phyloP scores from a whole-genome alignment of 2,329 filamentous ascomycete genomes.

The Tolypocladium pustulatum region DNA sequence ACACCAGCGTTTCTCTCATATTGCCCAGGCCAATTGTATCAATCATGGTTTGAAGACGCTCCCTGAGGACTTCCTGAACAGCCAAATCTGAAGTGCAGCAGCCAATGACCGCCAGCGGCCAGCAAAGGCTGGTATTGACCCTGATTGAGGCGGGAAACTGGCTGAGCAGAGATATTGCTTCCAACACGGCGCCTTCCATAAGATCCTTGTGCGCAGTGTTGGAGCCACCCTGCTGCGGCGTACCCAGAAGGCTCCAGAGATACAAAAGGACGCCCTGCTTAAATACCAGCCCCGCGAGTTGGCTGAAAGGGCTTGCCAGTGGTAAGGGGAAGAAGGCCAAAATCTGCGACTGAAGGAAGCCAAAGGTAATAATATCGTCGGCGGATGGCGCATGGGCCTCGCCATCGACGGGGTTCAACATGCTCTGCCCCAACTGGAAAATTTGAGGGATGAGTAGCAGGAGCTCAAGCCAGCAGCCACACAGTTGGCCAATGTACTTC shows the following conservation, averaged over 20 bases:
- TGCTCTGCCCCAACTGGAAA: conserved; percentile 30
- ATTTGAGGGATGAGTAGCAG: conserved; percentile 26
- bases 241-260: conserved; percentile 24
- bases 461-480: conserved; percentile 28
- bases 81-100: conserved; percentile 22
- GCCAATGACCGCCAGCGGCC: conserved; percentile 27
- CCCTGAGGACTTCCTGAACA: conserved; percentile 24
- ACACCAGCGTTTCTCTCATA: conserved; percentile 29
- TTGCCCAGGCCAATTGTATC: conserved; percentile 31
- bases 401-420: conserved; percentile 19
- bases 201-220: conserved; percentile 12
- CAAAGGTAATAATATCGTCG: conserved; percentile 32
- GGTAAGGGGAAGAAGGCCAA: conserved; percentile 26
- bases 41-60: conserved; percentile 22
- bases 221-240: conserved; percentile 11
- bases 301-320: conserved; percentile 23
- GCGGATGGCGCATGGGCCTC: conserved; percentile 17
- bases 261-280: conserved; percentile 34
- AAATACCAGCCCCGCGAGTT: conserved; percentile 30
- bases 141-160: conserved; percentile 20
- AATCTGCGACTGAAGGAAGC: conserved; percentile 29
- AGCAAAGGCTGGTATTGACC: conserved; percentile 29
- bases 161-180: conserved; percentile 18
- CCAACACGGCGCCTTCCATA: conserved; percentile 16
- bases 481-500: conserved; percentile 25